Conservation (phyloP, 768 basidiomycete genomes). For the Boletus barrowsii region DNA sequence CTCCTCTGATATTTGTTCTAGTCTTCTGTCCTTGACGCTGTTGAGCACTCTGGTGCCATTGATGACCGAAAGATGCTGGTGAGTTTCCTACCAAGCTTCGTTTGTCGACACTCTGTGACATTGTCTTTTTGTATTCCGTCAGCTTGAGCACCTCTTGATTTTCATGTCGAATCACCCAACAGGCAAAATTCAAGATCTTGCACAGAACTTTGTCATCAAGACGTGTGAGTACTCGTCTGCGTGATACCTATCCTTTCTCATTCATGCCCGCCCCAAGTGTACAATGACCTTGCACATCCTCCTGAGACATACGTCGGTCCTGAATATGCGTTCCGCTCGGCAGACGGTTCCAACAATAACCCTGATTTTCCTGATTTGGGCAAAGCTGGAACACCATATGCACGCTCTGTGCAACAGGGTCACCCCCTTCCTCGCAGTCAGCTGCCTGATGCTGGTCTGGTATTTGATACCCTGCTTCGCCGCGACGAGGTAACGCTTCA, state of each 20-base stretch:
- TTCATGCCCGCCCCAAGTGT: constrained; percentile 45
- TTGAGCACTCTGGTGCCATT: constrained; percentile 57
- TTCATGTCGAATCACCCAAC: constrained; percentile 59
- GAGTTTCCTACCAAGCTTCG: constrained; percentile 22
- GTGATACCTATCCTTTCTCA: background rate
- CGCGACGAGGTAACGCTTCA: constrained; percentile 54
- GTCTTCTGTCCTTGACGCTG: constrained; percentile 58
- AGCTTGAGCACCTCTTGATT: constrained; percentile 72
- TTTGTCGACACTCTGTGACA: background rate
- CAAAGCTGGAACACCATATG: constrained; percentile 73
- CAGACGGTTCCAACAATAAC: constrained; percentile 81
- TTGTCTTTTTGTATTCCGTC: background rate
- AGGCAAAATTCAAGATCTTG: constrained; percentile 39
- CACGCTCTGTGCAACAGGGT: constrained; percentile 75
- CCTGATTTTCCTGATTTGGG: constrained; percentile 67
- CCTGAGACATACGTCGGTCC: constrained; percentile 65
- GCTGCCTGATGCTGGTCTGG: constrained; percentile 73
- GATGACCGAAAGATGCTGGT: constrained; percentile 81
- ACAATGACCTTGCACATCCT: constrained; percentile 80
- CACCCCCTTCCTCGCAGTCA: constrained; percentile 64
- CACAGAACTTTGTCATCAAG: constrained; percentile 42
- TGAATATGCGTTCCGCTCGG: constrained; percentile 62
- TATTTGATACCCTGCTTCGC: constrained; percentile 78
- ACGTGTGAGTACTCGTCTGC: constrained; percentile 44
- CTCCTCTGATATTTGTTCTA: constrained; percentile 21